These are phyloP conservation scores for Schwanniomyces polymorphus DNA, from an alignment of 805 yeast genomes.

Conservation along the genomic window DNA sequence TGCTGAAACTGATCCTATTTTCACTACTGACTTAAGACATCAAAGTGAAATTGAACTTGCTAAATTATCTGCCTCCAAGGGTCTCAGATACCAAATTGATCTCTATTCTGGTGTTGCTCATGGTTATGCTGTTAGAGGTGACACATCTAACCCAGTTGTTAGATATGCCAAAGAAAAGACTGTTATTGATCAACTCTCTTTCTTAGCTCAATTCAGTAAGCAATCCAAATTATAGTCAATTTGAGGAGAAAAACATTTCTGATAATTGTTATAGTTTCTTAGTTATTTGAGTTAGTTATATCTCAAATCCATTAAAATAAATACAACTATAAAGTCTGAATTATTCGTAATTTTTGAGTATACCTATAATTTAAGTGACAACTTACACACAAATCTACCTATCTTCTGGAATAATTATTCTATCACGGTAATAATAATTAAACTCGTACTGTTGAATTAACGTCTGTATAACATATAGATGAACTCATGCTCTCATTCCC, in stretches of 20 bases:
- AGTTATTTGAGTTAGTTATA: no score
- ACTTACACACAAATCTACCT: no score
- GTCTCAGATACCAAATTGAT: slow-evolving; percentile 56
- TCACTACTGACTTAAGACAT: slow-evolving; percentile 63
- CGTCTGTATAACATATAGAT: no score
- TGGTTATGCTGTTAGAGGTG: slow-evolving; percentile 84
- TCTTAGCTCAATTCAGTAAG: slow-evolving; percentile 3
- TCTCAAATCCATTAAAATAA: no score
- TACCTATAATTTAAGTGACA: no score
- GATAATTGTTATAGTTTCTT: no score
- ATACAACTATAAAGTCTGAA: no score
- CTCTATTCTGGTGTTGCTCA: slow-evolving; percentile 66
- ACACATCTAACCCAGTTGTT: slow-evolving; percentile 48
- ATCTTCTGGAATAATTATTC: no score
- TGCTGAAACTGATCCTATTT: slow-evolving; percentile 68
- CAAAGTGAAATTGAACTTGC: slow-evolving; percentile 58
- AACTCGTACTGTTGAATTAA: no score
- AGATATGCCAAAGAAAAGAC: slow-evolving; percentile 68
- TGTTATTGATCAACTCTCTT: slow-evolving; percentile 40
- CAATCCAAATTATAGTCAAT: background rate
- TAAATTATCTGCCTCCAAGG: slow-evolving; percentile 23
- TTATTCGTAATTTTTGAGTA: no score
- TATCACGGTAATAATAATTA: no score
- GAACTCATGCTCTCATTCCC: no score
- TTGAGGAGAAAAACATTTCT: background rate